Evolutionary conservation across 306 rosid species (phyloP).

Genomic region (Cyamopsis tetragonoloba): DNA sequence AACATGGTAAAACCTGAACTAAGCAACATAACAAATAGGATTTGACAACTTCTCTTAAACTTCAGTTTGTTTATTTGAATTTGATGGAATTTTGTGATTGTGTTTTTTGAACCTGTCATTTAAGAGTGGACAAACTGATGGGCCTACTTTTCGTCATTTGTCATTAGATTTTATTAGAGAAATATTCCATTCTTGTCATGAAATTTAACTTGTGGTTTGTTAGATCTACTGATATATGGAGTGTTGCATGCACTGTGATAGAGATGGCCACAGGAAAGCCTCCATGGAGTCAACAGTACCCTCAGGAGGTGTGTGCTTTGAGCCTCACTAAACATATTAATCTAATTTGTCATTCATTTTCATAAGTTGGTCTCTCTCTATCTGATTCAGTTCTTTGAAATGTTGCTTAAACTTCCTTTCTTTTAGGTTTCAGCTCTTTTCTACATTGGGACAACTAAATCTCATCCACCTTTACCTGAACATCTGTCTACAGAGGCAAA

Average conservation of each 20-base stretch:
- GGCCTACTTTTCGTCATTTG: slow-evolving; percentile 3
- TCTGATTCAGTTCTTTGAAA: not conserved
- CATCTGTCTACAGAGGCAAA: slow-evolving; percentile 83
- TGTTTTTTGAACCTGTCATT: not conserved
- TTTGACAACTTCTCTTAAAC: not conserved
- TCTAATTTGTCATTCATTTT: slow-evolving; percentile 11
- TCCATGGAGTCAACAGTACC: slow-evolving; percentile 95
- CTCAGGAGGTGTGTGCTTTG: slow-evolving; percentile 65
- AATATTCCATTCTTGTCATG: not conserved
- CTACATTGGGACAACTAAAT: slow-evolving; percentile 84
- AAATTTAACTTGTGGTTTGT: slow-evolving; percentile 24
- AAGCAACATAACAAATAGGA: not conserved
- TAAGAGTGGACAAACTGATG: not conserved
- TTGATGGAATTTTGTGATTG: not conserved
- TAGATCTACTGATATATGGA: slow-evolving; percentile 98
- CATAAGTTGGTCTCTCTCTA: not conserved
- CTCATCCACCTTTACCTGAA: slow-evolving; percentile 96
- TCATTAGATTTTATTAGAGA: slow-evolving; percentile 8
- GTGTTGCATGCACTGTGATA: slow-evolving; percentile 93
- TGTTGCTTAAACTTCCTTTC: slow-evolving; percentile 26
- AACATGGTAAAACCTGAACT: not conserved
- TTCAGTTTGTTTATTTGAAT: not conserved
- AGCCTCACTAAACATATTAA: slow-evolving; percentile 11
- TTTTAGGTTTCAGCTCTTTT: slow-evolving; percentile 88
- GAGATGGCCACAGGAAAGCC: slow-evolving; percentile 99